Conservation (phyloP, 106 monocot genomes). For the Dioscorea dumetorum region DNA sequence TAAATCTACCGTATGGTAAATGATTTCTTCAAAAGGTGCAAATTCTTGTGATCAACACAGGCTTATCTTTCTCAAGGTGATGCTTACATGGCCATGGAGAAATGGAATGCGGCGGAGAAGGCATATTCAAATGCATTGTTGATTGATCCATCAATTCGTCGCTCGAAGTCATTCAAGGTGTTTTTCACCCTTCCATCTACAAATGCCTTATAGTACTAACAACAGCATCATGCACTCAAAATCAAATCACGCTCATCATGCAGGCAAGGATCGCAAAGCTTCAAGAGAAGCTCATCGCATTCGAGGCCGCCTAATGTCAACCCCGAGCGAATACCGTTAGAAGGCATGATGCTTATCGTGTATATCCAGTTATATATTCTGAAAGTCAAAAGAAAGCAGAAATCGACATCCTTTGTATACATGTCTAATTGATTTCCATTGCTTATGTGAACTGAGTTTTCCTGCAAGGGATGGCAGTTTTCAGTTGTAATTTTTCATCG, state of each 20-base stretch:
- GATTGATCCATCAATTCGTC: slow-evolving; percentile 56
- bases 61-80: slow-evolving; percentile 71
- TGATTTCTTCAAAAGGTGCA: neutral
- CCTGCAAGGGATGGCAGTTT: neutral
- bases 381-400: too few relatives aligned
- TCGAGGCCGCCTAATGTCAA: slow-evolving; percentile 1
- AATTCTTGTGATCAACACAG: slow-evolving; percentile 11
- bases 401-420: neutral
- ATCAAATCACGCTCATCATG: slow-evolving; percentile 1
- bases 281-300: slow-evolving; percentile 24
- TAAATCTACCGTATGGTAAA: neutral
- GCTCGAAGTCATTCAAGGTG: slow-evolving; percentile 69
- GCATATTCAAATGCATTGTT: slow-evolving; percentile 59
- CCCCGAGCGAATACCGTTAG: neutral
- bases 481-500: too few relatives aligned
- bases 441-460: neutral
- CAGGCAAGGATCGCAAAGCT: slow-evolving; percentile 50
- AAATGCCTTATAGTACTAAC: too few relatives aligned
- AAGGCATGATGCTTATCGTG: too few relatives aligned
- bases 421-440: neutral
- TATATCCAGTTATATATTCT: too few relatives aligned
- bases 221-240: too few relatives aligned
- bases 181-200: too few relatives aligned
- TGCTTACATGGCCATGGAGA: slow-evolving; percentile 46
- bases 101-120: slow-evolving; percentile 40